Evolutionary conservation across 345 rosid species (phyloP).

Genomic region (Eutrema japonicum): DNA sequence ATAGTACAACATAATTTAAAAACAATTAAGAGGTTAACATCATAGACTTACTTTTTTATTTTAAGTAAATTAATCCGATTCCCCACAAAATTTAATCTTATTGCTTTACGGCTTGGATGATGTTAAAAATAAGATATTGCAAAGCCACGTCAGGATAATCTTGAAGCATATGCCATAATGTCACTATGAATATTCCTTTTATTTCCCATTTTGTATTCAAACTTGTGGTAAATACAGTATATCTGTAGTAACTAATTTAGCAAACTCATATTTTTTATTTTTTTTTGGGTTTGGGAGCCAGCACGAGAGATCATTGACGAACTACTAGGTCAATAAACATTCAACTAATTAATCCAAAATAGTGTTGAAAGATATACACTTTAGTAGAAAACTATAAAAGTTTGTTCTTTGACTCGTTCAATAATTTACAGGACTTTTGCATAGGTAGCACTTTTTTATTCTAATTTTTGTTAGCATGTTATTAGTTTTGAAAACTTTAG

Average conservation of each 20-base stretch:
- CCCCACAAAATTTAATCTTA: slow-evolving; percentile 12
- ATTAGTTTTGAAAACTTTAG: too few relatives aligned
- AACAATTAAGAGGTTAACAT: slow-evolving; percentile 29
- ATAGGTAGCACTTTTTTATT: too few relatives aligned
- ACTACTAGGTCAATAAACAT: neutral
- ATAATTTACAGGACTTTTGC: too few relatives aligned
- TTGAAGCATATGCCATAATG: slow-evolving; percentile 44
- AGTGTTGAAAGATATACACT: neutral
- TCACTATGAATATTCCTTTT: slow-evolving; percentile 10
- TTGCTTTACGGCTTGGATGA: slow-evolving; percentile 45
- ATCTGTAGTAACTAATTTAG: neutral
- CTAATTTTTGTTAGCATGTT: too few relatives aligned
- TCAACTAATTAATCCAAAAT: neutral
- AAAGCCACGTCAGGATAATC: slow-evolving; percentile 45
- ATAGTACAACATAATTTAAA: slow-evolving; percentile 19
- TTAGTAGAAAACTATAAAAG: neutral
- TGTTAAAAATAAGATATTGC: slow-evolving; percentile 41
- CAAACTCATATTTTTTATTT: neutral
- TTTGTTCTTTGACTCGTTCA: slow-evolving; percentile 6
- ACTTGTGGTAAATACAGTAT: neutral
- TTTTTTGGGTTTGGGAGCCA: neutral
- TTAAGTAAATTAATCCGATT: slow-evolving; percentile 30
- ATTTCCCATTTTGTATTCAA: neutral
- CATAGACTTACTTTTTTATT: slow-evolving; percentile 28
- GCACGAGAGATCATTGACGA: neutral